phyloP scores from a whole-genome alignment of 306 rosid genomes.

The Coriaria nepalensis region DNA sequence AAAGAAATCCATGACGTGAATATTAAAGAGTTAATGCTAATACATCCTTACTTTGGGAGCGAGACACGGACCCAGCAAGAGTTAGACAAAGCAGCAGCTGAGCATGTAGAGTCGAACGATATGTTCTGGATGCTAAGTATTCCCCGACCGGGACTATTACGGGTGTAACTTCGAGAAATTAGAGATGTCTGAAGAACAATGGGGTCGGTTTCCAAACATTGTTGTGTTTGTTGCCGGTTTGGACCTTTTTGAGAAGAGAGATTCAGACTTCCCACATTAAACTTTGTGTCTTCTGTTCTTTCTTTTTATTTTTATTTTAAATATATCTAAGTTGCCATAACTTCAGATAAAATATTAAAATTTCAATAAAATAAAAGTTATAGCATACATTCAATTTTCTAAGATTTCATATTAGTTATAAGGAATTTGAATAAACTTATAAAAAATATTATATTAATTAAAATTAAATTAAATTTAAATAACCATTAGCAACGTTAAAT shows the following conservation, averaged over 20 bases:
- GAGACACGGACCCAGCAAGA: slow-evolving; percentile 54
- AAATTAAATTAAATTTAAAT: no score
- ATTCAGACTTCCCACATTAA: no score
- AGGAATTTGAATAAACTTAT: no score
- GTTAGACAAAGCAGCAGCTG: slow-evolving; percentile 15
- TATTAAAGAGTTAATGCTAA: slow-evolving; percentile 41
- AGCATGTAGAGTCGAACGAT: slow-evolving; percentile 24
- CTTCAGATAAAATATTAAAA: no score
- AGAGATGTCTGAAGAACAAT: slow-evolving; percentile 17
- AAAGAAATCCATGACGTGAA: slow-evolving; percentile 13
- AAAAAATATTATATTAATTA: no score
- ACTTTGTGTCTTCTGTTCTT: no score
- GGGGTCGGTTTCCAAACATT: slow-evolving; percentile 44
- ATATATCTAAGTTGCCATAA: no score
- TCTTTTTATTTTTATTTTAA: no score
- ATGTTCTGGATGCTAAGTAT: slow-evolving; percentile 61
- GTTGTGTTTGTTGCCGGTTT: slow-evolving; percentile 61
- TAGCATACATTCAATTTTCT: no score
- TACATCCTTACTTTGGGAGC: slow-evolving; percentile 85
- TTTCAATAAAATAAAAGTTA: no score
- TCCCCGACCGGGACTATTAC: slow-evolving; percentile 46
- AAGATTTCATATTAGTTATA: no score
- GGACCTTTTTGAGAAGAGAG: slow-evolving; percentile 72
- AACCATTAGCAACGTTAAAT: no score
- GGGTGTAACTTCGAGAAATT: slow-evolving; percentile 56